Conservation (phyloP, 257 asterid species). For the Nicotiana attenuata region DNA sequence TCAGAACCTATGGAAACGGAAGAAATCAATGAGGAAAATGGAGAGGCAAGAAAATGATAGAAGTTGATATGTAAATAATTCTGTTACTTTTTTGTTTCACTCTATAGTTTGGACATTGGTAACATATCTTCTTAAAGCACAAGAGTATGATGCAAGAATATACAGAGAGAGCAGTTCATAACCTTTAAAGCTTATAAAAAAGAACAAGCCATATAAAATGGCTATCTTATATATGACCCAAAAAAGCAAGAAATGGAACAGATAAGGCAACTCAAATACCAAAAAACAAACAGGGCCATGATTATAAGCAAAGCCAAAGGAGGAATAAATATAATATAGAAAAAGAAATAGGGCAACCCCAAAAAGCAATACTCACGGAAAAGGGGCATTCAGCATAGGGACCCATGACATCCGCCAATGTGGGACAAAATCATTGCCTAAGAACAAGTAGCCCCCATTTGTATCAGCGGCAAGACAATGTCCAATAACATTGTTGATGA, state of each 20-base stretch:
- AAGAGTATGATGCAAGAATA: background rate
- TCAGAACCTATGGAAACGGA: background rate
- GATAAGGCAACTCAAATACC: background rate
- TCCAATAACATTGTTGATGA: conserved; percentile 54
- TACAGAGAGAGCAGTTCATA: background rate
- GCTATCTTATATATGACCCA: background rate
- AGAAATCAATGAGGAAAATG: background rate
- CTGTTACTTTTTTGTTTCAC: background rate
- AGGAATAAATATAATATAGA: background rate
- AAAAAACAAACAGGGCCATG: background rate
- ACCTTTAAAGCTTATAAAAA: background rate
- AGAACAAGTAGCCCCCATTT: conserved; percentile 62
- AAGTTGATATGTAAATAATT: background rate
- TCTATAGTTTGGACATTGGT: background rate
- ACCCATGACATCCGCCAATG: conserved; percentile 60
- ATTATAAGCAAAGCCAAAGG: background rate
- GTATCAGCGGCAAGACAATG: conserved; percentile 59
- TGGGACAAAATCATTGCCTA: conserved; percentile 71
- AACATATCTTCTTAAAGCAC: background rate
- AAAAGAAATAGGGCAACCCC: background rate
- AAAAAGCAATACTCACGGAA: conserved; percentile 35
- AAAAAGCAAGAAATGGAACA: background rate
- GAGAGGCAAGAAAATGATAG: background rate
- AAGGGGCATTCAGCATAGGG: conserved; percentile 50
- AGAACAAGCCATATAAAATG: background rate